Percentiles rank a stretch among this genome's conserved stretches.
phyloP scores from a whole-genome alignment of 495 filamentous ascomycete genomes.

The Tuber borchii region DNA sequence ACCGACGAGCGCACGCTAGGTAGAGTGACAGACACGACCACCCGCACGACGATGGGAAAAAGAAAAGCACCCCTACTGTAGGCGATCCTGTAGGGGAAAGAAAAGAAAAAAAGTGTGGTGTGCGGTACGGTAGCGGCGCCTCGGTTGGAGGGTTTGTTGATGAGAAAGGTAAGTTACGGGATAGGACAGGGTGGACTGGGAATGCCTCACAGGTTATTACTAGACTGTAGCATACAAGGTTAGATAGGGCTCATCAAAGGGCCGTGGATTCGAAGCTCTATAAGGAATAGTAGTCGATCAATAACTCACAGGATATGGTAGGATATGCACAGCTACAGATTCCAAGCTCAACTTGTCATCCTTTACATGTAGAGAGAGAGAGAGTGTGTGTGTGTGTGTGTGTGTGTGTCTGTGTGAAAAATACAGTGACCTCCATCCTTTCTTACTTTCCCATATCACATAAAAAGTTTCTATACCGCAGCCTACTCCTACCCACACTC shows the following conservation, averaged over 20 bases:
- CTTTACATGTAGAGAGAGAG: not conserved
- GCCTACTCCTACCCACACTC: not conserved
- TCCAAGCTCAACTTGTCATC: not conserved
- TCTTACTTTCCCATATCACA: not conserved
- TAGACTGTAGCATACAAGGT: not conserved
- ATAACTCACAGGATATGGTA: not conserved
- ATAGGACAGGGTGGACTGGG: not conserved
- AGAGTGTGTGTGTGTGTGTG: not conserved
- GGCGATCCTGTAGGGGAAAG: constrained; percentile 8
- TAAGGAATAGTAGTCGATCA: not conserved
- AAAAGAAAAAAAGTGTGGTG: constrained; percentile 2
- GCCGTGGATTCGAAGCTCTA: not conserved
- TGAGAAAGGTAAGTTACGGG: not conserved
- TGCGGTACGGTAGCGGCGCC: not conserved
- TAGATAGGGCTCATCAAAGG: not conserved
- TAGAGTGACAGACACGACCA: not conserved
- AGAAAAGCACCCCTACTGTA: constrained; percentile 1
- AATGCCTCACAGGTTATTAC: not conserved
- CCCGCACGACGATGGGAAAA: constrained; percentile 3
- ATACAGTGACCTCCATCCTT: not conserved
- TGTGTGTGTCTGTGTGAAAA: not conserved
- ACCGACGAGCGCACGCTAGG: not conserved
- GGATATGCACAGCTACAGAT: not conserved
- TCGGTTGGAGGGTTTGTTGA: constrained; percentile 6
- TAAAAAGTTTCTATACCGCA: not conserved